Base-by-base conservation (phyloP, 805 yeast species). In the Metschnikowia reukaufii region DNA sequence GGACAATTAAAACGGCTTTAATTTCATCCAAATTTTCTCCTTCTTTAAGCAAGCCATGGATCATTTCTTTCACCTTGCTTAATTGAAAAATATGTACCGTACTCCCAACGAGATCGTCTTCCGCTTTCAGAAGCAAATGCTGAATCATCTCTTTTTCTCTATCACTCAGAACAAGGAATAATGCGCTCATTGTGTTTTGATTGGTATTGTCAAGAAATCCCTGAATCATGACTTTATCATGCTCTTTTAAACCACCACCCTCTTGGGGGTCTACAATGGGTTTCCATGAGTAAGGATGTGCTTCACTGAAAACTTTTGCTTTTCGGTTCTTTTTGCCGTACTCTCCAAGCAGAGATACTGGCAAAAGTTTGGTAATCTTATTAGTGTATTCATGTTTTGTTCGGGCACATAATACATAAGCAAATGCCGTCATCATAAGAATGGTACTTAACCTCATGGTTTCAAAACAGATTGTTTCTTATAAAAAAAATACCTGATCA, bases 1-100 rank as follows among this genome's bases (percentile, higher is more conserved):
- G 37, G 4, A 43, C 47, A 17, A 43, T 23, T 33, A 43, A 35
- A 16, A 37, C 35, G 13, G 47, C 47, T 19, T 37, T 43, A 15
- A 43, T 31, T 6, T 43, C 42, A 16, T 23, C 33, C 10, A 25
- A 31, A 2, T 13, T 19, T 2, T 31, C 38, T 6, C 16, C 31
- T 16, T 40, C 13, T 6, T 21, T 27, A 9, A 36, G 19, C 9
- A 42, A 29, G 2, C 17, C 40, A 20, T 19, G n/a, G 36, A 42
- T 35, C 1, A 42, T 29, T 13, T 42, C 20, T 16, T 29, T 36
- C 3, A 40, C 39, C 13, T 19, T 20, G 20, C 36, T 13, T 13
- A 33, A 27, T 16, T 27, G n/a, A 15, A 38, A n/a, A 5, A 38
- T 38, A n/a, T 13, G 20, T 23, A 38, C 27, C 10, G 20, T 10